Conservation (phyloP, 805 yeast genomes). For the Ogataea haglerorum region DNA sequence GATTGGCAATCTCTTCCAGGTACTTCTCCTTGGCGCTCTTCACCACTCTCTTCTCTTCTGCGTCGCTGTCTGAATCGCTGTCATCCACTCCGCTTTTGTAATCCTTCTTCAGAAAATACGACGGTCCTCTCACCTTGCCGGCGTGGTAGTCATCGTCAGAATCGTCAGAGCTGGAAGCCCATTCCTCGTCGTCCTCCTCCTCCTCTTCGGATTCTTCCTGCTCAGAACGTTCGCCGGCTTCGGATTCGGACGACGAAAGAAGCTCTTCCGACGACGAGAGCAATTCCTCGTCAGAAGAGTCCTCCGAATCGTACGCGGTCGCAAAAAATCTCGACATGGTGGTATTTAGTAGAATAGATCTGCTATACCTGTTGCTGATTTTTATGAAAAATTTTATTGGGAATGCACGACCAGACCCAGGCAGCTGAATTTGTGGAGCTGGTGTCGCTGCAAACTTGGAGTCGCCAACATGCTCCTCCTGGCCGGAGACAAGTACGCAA, state of each 20-base stretch:
- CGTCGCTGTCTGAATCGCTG: constrained; percentile 41
- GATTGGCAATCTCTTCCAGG: constrained; percentile 75
- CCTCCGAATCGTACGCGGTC: constrained; percentile 49
- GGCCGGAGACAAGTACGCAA: no score
- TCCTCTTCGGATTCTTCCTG: constrained; percentile 36
- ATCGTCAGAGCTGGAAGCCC: constrained; percentile 45
- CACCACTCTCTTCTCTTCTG: constrained; percentile 76
- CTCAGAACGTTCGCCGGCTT: constrained; percentile 28
- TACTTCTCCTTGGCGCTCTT: constrained; percentile 92
- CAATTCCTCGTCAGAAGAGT: constrained; percentile 50
- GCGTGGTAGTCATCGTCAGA: constrained; percentile 36
- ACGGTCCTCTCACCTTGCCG: constrained; percentile 43
- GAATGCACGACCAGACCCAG: constrained; percentile 7
- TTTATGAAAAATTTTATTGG: constrained; percentile 12
- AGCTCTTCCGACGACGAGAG: constrained; percentile 61
- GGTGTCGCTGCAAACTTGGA: no score
- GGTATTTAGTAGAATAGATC: constrained; percentile 7
- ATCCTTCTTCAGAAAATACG: constrained; percentile 52
- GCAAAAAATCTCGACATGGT: constrained; percentile 91
- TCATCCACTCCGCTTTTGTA: constrained; percentile 41
- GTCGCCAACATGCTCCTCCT: no score
- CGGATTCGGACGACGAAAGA: constrained; percentile 38
- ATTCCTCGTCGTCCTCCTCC: constrained; percentile 41
- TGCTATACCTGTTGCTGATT: constrained; percentile 6
- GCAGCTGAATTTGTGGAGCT: no score